Base-by-base conservation (phyloP, 73 alveolate species). In the Paramecium bursaria region DNA sequence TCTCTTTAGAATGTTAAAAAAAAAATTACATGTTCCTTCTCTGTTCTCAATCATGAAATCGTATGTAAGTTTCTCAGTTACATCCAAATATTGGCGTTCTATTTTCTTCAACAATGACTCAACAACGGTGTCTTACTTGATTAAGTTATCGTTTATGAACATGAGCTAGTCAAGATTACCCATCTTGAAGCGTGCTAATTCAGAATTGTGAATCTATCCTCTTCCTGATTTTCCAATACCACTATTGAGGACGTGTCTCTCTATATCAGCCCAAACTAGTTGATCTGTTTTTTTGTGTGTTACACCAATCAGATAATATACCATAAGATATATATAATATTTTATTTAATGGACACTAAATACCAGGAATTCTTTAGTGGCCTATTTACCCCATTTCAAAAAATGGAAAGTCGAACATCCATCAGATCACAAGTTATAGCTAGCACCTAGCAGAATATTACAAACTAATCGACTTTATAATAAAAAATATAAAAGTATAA, bases 1-100 rank as follows among this genome's bases (percentile, higher is more conserved):
- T 79, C 23, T 21, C 87, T 54, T n/a, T 21, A 21, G 39, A 23
- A 50, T 31, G 35, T 75, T 31, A 15, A 53, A 33, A 11, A 46
- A 31, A 29, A 50, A 13, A n/a, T 49, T 79, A 79, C 89, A 17
- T 53, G 49, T 25, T 5, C 89, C 76, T 1, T 42, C 76, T 54
- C 73, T 79, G 15, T 44, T 35, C 19, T 79, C 67, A 50, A 79
- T 73, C 26, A 25, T 31, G 73, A 79, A 79, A 10, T 79, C 89
- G 54, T 60, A 54, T 35, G 85, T 19, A 33, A 53, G 42, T 46
- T 79, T 52, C 50, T 79, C 89, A 53, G 89, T 79, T n/a, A 79
- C 76, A 79, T 79, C 89, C 89, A 79, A 53, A 55, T 79, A 79
- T 9, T 61, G 29, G 51, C 89, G 51, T 21, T 79, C 89, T 17